A percentile compares a stretch with the other conserved stretches of the same genome.
phyloP scores from a whole-genome alignment of 768 basidiomycete species.

The Psilocybe sp. region DNA sequence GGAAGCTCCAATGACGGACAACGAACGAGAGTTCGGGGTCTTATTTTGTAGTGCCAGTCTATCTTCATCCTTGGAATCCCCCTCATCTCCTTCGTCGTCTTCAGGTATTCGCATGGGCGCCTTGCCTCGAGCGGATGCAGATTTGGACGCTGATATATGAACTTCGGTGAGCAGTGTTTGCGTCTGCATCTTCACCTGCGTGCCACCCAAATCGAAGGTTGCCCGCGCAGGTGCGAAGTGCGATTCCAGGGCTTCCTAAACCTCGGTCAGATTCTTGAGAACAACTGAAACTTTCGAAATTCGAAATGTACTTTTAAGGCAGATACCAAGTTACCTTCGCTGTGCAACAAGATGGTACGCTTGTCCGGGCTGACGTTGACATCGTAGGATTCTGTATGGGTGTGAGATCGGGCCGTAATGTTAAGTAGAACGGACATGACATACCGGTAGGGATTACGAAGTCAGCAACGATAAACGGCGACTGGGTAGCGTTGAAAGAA shows the following conservation, averaged over 20 bases:
- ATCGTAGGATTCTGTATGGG: conserved; percentile 66
- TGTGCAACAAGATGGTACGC: conserved; percentile 89
- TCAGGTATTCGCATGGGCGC: not conserved
- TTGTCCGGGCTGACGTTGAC: conserved; percentile 98
- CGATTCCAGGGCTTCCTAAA: conserved; percentile 65
- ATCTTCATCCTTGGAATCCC: not conserved
- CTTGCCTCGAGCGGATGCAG: not conserved
- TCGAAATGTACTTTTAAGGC: conserved; percentile 69
- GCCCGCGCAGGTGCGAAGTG: conserved; percentile 70
- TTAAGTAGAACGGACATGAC: conserved; percentile 17
- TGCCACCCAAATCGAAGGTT: conserved; percentile 55
- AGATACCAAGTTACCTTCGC: conserved; percentile 75
- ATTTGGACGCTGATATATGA: not conserved
- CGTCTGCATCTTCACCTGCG: conserved; percentile 16
- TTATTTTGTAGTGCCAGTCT: no score
- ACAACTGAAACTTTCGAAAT: not conserved
- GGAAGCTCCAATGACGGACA: no score
- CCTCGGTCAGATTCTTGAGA: not conserved
- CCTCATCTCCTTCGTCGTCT: conserved; percentile 1
- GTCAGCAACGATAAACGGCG: conserved; percentile 82
- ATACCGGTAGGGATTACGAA: conserved; percentile 77
- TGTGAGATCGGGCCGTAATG: not conserved
- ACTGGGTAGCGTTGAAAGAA: conserved; percentile 68
- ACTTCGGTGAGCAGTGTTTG: conserved; percentile 11
- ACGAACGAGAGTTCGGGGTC: no score